These are phyloP conservation scores for Leccinum subgranulosum DNA, from an alignment of 768 basidiomycete species.

Conservation along the genomic window DNA sequence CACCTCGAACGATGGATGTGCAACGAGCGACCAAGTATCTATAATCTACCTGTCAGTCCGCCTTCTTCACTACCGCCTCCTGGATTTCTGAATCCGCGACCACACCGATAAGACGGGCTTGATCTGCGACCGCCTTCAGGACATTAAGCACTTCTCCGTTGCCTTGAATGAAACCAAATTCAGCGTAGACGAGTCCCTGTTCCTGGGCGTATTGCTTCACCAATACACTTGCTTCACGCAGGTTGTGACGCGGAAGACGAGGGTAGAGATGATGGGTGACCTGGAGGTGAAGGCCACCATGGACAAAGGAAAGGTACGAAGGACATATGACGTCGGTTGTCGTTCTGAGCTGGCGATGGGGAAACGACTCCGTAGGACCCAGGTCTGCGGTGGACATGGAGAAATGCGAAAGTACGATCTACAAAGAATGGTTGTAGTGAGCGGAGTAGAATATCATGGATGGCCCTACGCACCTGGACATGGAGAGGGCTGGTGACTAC, in stretches of 20 bases:
- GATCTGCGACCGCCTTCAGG: slow-evolving; percentile 80
- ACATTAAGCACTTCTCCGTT: slow-evolving; percentile 84
- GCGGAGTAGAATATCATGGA: neutral
- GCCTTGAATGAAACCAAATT: slow-evolving; percentile 87
- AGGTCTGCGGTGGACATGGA: slow-evolving; percentile 91
- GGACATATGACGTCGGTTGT: slow-evolving; percentile 94
- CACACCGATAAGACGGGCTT: slow-evolving; percentile 75
- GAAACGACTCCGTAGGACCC: slow-evolving; percentile 88
- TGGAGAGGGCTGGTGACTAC: slow-evolving; percentile 87
- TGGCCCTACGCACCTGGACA: slow-evolving; percentile 65
- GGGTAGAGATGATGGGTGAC: slow-evolving; percentile 98
- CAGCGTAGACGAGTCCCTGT: slow-evolving; percentile 81
- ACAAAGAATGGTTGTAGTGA: slow-evolving; percentile 8
- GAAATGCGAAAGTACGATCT: slow-evolving; percentile 98
- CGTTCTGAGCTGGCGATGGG: slow-evolving; percentile 93
- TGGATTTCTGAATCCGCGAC: slow-evolving; percentile 77
- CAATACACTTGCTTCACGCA: slow-evolving; percentile 73
- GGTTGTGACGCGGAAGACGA: slow-evolving; percentile 89
- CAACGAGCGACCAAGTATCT: neutral
- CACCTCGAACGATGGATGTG: neutral
- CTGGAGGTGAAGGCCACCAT: slow-evolving; percentile 97
- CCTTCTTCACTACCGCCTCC: slow-evolving; percentile 56
- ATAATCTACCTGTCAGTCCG: neutral
- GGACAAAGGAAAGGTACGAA: slow-evolving; percentile 78
- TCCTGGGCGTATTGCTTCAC: slow-evolving; percentile 89